Conservation (phyloP, 2,329 filamentous ascomycete species). For the Neopestalotiopsis sp. region DNA sequence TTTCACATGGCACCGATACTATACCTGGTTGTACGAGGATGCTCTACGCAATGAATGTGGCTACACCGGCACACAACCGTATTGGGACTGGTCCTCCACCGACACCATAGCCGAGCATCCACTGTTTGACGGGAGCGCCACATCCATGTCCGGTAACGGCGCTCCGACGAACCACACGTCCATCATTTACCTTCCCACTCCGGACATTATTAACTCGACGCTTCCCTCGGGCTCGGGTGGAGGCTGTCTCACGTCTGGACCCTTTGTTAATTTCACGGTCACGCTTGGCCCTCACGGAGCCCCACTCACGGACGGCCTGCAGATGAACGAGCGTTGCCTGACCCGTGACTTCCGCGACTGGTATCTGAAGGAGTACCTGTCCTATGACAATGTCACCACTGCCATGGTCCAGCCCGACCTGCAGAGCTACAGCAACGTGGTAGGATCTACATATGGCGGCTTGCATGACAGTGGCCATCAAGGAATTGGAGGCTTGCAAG, state of each 20-base stretch:
- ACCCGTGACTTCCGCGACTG: constrained; percentile 26
- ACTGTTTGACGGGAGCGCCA: constrained; percentile 53
- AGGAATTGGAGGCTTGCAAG: constrained; percentile 31
- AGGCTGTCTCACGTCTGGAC: constrained; percentile 53
- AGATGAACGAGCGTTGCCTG: constrained; percentile 42
- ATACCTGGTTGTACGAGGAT: constrained; percentile 37
- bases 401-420: constrained; percentile 23
- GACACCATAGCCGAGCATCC: constrained; percentile 45
- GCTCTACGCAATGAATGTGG: constrained; percentile 35
- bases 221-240: constrained; percentile 52
- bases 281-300: constrained; percentile 35
- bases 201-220: constrained; percentile 18
- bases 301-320: constrained; percentile 28
- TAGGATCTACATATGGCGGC: constrained; percentile 32
- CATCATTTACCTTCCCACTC: constrained; percentile 19
- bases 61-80: constrained; percentile 26
- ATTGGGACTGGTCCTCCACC: constrained; percentile 49
- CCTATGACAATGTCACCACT: constrained; percentile 33
- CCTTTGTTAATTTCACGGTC: constrained; percentile 40
- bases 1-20: constrained; percentile 35
- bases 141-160: constrained; percentile 49
- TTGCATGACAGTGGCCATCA: constrained; percentile 36
- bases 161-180: constrained; percentile 24
- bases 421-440: constrained; percentile 26
- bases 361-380: constrained; percentile 27